phyloP scores from a whole-genome alignment of 2,329 filamentous ascomycete species.

The Colletotrichum falcatum region DNA sequence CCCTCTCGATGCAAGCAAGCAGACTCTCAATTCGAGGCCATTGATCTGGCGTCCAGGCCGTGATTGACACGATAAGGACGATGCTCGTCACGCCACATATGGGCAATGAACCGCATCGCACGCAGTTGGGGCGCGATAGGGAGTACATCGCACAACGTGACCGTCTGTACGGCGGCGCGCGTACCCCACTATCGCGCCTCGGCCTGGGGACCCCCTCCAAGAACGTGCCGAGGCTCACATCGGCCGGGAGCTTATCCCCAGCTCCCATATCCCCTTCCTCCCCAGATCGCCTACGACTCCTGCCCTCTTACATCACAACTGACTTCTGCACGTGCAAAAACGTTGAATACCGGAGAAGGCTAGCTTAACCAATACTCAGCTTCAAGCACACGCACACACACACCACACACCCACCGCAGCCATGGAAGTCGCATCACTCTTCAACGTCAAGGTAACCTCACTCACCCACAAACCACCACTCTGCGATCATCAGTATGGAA shows the following conservation, averaged over 20 bases:
- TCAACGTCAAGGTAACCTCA: conserved; percentile 66
- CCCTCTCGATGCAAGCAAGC: not conserved
- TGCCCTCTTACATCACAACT: too few relatives aligned
- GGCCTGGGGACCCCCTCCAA: conserved; percentile 17
- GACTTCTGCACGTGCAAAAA: too few relatives aligned
- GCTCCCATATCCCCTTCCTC: not conserved
- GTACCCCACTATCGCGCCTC: conserved; percentile 28
- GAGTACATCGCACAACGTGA: not conserved
- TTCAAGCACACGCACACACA: not conserved
- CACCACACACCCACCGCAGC: not conserved
- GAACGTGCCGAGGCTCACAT: conserved; percentile 27
- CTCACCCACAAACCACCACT: not conserved
- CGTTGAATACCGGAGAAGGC: not conserved
- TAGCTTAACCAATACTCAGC: not conserved
- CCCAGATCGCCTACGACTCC: not conserved
- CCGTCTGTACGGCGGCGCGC: too few relatives aligned
- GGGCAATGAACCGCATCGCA: not conserved
- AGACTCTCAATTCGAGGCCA: too few relatives aligned
- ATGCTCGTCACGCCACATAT: conserved; percentile 3
- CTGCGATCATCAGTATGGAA: not conserved
- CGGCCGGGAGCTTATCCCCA: conserved; percentile 9
- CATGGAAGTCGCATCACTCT: conserved; percentile 68
- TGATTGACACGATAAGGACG: not conserved
- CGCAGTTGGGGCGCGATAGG: not conserved
- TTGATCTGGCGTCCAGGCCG: not conserved